A percentile compares a stretch with the other conserved stretches of the same genome.
These are phyloP conservation scores for Apiospora rasikravindrae DNA, from an alignment of 2,329 filamentous ascomycete species.

Conservation along the genomic window DNA sequence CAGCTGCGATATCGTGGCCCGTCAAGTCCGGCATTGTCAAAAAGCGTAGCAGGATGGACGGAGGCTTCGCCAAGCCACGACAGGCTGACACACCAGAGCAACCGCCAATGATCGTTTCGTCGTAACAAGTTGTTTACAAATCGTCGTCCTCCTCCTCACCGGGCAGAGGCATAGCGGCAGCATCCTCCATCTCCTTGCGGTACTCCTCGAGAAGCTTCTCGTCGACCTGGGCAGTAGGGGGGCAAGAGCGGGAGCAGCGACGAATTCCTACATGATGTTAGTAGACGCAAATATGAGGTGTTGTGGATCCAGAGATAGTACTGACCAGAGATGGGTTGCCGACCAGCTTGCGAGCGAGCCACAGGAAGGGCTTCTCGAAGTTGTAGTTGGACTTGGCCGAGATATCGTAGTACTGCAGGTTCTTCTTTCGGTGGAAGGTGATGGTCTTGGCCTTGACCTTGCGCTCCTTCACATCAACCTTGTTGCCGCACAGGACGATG, in stretches of 20 bases:
- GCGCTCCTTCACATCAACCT: conserved; percentile 99
- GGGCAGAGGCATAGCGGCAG: conserved; percentile 83
- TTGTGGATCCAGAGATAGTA: conserved; percentile 5
- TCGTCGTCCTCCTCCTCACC: conserved; percentile 87
- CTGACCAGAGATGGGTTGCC: conserved; percentile 86
- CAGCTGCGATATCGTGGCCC: conserved; percentile 33
- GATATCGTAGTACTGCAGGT: conserved; percentile 99
- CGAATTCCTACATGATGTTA: conserved; percentile 76
- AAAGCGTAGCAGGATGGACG: conserved; percentile 23
- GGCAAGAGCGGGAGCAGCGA: conserved; percentile 91
- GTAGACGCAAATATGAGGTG: conserved; percentile 31
- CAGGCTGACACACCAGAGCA: conserved; percentile 23
- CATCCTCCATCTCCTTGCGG: conserved; percentile 85
- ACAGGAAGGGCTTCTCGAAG: conserved; percentile 99
- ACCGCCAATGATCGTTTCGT: conserved; percentile 25
- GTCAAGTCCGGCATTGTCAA: conserved; percentile 31
- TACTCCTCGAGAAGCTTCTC: conserved; percentile 80
- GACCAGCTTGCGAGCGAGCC: conserved; percentile 97
- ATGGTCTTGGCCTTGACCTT: conserved; percentile 99
- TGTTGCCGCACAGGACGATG: conserved; percentile 98
- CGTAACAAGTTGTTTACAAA: conserved; percentile 50
- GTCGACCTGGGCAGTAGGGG: conserved; percentile 90
- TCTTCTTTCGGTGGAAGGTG: conserved; percentile 99
- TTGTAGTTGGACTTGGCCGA: conserved; percentile 99
- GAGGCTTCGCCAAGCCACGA: conserved; percentile 20